These are phyloP conservation scores for Botrytis fragariae DNA, from an alignment of 2,329 filamentous ascomycete genomes.

Conservation along the genomic window DNA sequence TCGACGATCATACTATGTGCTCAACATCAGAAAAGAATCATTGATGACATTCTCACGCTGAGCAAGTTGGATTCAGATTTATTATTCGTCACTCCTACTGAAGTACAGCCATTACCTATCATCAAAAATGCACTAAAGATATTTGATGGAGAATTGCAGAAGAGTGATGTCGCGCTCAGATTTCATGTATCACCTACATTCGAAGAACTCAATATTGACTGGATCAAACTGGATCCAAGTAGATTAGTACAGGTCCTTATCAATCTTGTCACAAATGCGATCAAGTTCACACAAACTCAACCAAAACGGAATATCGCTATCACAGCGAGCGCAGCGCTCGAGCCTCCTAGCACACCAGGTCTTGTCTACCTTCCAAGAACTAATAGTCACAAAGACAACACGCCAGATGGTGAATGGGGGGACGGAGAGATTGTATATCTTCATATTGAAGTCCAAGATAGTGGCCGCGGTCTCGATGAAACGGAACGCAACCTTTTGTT, in stretches of 20 bases:
- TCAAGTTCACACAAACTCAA: conserved; percentile 73
- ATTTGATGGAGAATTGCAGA: conserved; percentile 72
- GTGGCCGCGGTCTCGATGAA: conserved; percentile 68
- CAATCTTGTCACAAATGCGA: conserved; percentile 76
- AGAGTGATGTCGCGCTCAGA: conserved; percentile 64
- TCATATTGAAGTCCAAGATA: conserved; percentile 72
- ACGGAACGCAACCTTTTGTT: conserved; percentile 74
- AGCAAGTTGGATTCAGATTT: conserved; percentile 70
- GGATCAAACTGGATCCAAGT: conserved; percentile 68
- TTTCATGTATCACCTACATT: conserved; percentile 64
- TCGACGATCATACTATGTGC: conserved; percentile 79
- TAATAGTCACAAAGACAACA: conserved; percentile 33
- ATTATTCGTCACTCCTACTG: conserved; percentile 66
- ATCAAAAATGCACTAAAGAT: conserved; percentile 70
- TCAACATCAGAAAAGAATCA: conserved; percentile 67
- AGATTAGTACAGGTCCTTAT: conserved; percentile 76
- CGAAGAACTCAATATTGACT: conserved; percentile 56
- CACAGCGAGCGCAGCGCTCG: conserved; percentile 29
- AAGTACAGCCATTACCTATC: conserved; percentile 66
- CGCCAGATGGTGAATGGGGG: conserved; percentile 55
- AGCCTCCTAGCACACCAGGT: conserved; percentile 14
- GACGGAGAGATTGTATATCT: conserved; percentile 68
- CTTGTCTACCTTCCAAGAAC: conserved; percentile 31
- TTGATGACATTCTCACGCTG: conserved; percentile 65
- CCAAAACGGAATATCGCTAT: conserved; percentile 55